These are phyloP conservation scores for Acorus gramineus DNA, from an alignment of 106 monocot species.

Conservation along the genomic window DNA sequence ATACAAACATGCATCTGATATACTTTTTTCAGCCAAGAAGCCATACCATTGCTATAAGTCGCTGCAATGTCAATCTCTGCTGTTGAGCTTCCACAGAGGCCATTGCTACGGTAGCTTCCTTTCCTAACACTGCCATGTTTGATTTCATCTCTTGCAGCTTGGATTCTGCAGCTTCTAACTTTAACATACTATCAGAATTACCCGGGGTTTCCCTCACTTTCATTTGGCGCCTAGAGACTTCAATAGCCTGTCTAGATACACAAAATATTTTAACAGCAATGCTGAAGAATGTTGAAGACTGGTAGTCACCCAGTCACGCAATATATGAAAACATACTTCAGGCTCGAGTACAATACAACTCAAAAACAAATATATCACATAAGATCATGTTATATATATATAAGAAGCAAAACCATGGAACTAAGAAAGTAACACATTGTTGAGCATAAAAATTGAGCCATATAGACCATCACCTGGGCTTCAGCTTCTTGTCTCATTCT, in stretches of 20 bases:
- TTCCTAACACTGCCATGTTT: slow-evolving; percentile 73
- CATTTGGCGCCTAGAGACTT: slow-evolving; percentile 81
- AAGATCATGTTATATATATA: too few species aligned
- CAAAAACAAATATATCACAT: too few species aligned
- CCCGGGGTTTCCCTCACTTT: slow-evolving; percentile 69
- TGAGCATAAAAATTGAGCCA: background rate
- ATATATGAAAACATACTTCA: too few species aligned
- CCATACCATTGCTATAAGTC: slow-evolving; percentile 74
- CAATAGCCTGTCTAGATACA: slow-evolving; percentile 48
- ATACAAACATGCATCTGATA: background rate
- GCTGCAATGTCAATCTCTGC: slow-evolving; percentile 77
- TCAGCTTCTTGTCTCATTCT: slow-evolving; percentile 90
- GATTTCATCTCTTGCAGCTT: slow-evolving; percentile 84
- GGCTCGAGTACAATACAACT: too few species aligned
- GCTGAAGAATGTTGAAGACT: too few species aligned
- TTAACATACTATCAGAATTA: slow-evolving; percentile 60
- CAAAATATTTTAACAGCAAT: background rate
- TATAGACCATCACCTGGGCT: slow-evolving; percentile 59
- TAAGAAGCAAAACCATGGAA: too few species aligned
- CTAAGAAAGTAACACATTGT: too few species aligned
- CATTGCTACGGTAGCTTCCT: slow-evolving; percentile 85
- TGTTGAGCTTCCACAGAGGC: slow-evolving; percentile 89
- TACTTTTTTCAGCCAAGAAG: background rate
- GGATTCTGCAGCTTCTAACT: slow-evolving; percentile 70
- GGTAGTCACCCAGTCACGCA: too few species aligned